Evolutionary conservation across 305 asterid species (phyloP).

Genomic region (Fraxinus ornus): DNA sequence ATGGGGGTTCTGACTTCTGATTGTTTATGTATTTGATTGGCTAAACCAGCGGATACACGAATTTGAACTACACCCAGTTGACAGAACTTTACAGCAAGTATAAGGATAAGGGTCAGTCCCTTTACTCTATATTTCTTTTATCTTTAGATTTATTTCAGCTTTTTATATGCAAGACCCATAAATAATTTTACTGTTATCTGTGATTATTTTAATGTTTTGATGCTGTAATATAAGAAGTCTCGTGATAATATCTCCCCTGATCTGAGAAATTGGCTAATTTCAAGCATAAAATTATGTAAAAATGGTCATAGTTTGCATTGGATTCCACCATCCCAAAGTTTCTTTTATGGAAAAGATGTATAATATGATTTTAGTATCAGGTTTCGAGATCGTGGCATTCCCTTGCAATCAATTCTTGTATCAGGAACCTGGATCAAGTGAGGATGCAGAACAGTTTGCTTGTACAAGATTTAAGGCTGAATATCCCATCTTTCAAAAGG

Average conservation of each 20-base stretch:
- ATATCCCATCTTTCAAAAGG: conserved; percentile 91
- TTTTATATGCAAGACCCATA: not conserved
- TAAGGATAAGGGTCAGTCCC: conserved; percentile 66
- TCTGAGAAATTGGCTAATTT: not conserved
- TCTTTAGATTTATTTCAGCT: not conserved
- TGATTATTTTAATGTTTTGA: not conserved
- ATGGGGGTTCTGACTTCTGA: conserved; percentile 5
- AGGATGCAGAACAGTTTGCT: conserved; percentile 79
- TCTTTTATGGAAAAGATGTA: not conserved
- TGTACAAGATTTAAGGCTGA: conserved; percentile 89
- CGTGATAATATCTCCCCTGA: not conserved
- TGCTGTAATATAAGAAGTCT: not conserved
- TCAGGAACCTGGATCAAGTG: conserved; percentile 89
- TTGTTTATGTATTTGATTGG: conserved; percentile 30
- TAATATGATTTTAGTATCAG: conserved; percentile 38
- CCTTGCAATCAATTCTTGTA: conserved; percentile 93
- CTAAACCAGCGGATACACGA: conserved; percentile 78
- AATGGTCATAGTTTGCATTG: not conserved
- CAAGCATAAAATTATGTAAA: not conserved
- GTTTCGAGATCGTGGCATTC: conserved; percentile 86
- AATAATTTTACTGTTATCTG: not conserved
- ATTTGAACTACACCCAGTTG: conserved; percentile 75
- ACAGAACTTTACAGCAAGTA: conserved; percentile 63
- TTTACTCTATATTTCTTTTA: not conserved
- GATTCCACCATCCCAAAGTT: not conserved